Evolutionary conservation across 1,284 basidiomycete genomes (phyloP), one percentile per base, ranked within the genome.

Genomic region (Earliella scabrosa): DNA sequence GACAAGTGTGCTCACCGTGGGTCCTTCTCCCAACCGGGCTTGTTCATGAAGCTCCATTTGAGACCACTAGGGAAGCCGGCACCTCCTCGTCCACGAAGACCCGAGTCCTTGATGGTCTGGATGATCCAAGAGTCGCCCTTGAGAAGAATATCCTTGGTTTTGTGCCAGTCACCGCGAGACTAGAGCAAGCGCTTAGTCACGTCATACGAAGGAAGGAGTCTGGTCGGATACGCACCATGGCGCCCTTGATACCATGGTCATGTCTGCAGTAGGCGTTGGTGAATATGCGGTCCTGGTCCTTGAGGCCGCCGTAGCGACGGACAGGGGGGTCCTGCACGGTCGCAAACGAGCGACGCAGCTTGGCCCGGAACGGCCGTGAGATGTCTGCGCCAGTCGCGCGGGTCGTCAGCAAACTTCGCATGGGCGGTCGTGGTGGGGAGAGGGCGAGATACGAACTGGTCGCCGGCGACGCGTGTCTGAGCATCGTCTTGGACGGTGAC

Each of bases 41-140:
- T 98, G 82, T 98, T 98, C 92, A 97, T 98, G 75, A 98, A 98
- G 72, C 88, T 92, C 97, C 97, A 99, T 75, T 99, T 99, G 66
- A 99, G 81, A 47, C 97, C 97, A 63, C 91, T 94, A 2, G 96
- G 97, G 74, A 99, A 99, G 43, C 97, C 97, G 52, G 97, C 97
- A 59, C 97, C 97, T 61, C 97, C 97, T 63, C 97, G 90, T 24
- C 97, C 97, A 69, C 97, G 88, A 45, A 99, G 82, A 50, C 97
- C 97, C 14, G 95, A 98, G 68, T 95, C 94, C 75, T 99, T 98
- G 71, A 98, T 92, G 52, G 87, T 88, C 71, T 97, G 88, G 62
- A 99, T 98, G 68, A 99, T 95, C 93, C 93, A 98, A n/a, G 87
- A 84, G 77, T 99, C 95, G 54, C 97, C 96, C 73, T 98, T 98